Evolutionary conservation across 805 yeast genomes (phyloP), one percentile per base, ranked within the genome.

Genomic region (Schwanniomyces polymorphus): DNA sequence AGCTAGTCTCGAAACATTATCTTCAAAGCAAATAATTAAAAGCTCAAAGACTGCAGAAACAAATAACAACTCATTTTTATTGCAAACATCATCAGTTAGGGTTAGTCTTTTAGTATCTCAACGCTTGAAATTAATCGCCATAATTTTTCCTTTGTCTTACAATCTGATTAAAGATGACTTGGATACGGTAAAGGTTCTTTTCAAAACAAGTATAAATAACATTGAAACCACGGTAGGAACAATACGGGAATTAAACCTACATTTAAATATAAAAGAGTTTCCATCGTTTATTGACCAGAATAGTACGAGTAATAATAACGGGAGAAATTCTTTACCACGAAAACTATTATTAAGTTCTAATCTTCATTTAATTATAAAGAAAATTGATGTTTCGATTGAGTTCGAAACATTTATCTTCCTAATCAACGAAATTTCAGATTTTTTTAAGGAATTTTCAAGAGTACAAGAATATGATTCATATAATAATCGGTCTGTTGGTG

Each of bases 101-200:
- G 31, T 73, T 3, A 56, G 51, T 11, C 18, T 68, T 6, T 46
- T 45, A 2, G 37, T 74, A 3, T 47, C 59, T 5, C 51, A 55
- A 0, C 40, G 41, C 1, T 44, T 53, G 0, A 29, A 25, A 0
- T 25, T 79, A 4, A 60, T 55, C 25, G 27, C 61, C 0, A 60
- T 66, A 2, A 44, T 78, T 0, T 64, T 72, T 9, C 85, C 86
- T 0, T 50, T 81, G 0, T 68, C 79, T 0, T 77, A 58, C 50
- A 73, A 72, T 42, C 67, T 77, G 8, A 43, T 55, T 0, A 59
- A 60, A 4, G 64, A 67, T 4, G 57, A 56, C 3, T 43, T 79
- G 9, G 60, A 56, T 3, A 57, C 77, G 6, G 67, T 68, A 5
- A 69, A 68, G 41, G 47, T 75, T 1, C 29, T 62, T 1, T 16